Percentiles rank a stretch among this genome's conserved stretches.
Evolutionary conservation across 257 asterid species (phyloP).

Genomic region (Forsythia suspensa): DNA sequence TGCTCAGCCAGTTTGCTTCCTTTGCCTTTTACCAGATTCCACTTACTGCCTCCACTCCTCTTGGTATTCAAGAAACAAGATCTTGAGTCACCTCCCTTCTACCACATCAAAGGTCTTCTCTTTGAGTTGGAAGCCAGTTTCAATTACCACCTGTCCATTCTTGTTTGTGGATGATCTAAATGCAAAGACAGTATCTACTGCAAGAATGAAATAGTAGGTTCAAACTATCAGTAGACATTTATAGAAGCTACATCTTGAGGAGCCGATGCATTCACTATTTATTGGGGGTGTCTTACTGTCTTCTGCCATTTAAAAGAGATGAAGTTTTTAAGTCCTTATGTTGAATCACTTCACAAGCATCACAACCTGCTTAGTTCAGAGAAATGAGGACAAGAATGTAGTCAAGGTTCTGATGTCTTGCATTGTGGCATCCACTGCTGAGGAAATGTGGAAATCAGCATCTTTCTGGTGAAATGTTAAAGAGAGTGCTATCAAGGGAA

Average conservation of each 20-base stretch:
- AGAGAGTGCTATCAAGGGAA: too few relatives aligned
- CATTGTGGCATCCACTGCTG: neutral
- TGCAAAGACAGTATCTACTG: constrained; percentile 3
- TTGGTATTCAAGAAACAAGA: neutral
- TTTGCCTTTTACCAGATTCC: neutral
- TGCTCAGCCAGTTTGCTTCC: neutral
- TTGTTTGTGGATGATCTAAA: neutral
- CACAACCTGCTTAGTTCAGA: neutral
- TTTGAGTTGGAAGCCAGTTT: neutral
- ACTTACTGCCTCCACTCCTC: neutral
- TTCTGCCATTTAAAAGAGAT: neutral
- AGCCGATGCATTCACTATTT: neutral
- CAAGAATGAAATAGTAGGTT: neutral
- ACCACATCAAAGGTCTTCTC: neutral
- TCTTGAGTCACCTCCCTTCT: neutral
- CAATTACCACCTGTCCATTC: neutral
- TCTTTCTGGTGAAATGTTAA: too few relatives aligned
- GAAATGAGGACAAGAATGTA: neutral
- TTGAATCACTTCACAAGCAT: neutral
- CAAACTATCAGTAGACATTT: neutral
- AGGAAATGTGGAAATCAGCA: neutral
- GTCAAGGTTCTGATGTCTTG: constrained; percentile 4
- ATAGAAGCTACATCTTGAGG: neutral
- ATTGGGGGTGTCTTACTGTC: neutral
- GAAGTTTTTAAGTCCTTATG: constrained; percentile 2